These are phyloP conservation scores for Mycosphaerella arachidis DNA, from an alignment of 2,329 filamentous ascomycete genomes.

Conservation along the genomic window DNA sequence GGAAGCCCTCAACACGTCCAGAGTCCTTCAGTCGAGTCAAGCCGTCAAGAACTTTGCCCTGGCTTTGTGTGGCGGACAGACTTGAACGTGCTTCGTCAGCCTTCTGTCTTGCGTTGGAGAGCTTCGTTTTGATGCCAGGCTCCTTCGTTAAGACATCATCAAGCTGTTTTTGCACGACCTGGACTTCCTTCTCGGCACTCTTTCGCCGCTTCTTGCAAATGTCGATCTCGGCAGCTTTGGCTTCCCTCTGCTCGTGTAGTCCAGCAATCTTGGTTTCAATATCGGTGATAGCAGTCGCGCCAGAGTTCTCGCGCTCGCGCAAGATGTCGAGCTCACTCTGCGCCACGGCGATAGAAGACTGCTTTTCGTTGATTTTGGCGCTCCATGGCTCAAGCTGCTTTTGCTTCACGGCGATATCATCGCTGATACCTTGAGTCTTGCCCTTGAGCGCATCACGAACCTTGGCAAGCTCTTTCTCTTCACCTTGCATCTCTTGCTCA, in stretches of 20 bases:
- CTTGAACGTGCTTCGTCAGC: conserved; percentile 92
- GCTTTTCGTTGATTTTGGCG: conserved; percentile 93
- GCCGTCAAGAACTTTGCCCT: conserved; percentile 76
- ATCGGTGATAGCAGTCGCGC: conserved; percentile 77
- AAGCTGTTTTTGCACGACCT: conserved; percentile 67
- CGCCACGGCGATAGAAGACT: conserved; percentile 87
- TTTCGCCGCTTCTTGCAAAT: conserved; percentile 69
- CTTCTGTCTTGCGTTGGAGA: conserved; percentile 87
- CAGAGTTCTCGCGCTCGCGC: conserved; percentile 81
- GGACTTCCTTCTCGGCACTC: conserved; percentile 68
- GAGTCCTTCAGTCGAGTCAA: conserved; percentile 94
- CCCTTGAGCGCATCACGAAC: conserved; percentile 87
- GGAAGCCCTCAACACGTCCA: conserved; percentile 93
- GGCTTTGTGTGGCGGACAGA: conserved; percentile 82
- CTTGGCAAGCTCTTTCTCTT: conserved; percentile 75
- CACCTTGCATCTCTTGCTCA: conserved; percentile 68
- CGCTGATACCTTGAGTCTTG: conserved; percentile 91
- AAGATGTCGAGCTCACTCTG: conserved; percentile 93
- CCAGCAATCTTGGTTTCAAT: conserved; percentile 70
- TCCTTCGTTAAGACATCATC: conserved; percentile 70
- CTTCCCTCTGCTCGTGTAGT: conserved; percentile 65
- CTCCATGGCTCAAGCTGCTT: conserved; percentile 95
- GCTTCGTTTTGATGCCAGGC: conserved; percentile 73
- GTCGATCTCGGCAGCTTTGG: conserved; percentile 71
- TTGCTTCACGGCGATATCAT: conserved; percentile 87